These are phyloP conservation scores for Neonectria neomacrospora DNA, from an alignment of 2,329 filamentous ascomycete species.

Conservation along the genomic window DNA sequence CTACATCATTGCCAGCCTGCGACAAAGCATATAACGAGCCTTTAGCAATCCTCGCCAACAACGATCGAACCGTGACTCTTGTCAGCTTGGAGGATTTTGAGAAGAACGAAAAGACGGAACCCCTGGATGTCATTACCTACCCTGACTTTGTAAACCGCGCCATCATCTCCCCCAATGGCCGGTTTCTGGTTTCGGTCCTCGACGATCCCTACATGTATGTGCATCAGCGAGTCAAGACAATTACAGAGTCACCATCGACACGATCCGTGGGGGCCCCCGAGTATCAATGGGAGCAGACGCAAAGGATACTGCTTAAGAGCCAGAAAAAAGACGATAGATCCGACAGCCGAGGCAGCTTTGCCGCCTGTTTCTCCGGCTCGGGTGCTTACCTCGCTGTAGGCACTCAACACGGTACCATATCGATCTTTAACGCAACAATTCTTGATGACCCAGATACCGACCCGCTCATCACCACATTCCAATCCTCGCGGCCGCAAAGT, in stretches of 20 bases:
- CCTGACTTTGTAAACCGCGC: constrained; percentile 93
- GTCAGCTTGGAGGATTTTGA: constrained; percentile 76
- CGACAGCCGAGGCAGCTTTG: constrained; percentile 76
- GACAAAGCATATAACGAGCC: constrained; percentile 59
- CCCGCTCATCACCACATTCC: constrained; percentile 79
- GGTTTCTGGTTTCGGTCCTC: constrained; percentile 82
- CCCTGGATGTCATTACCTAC: constrained; percentile 77
- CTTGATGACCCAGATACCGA: constrained; percentile 60
- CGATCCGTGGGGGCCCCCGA: constrained; percentile 41
- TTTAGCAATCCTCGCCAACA: constrained; percentile 85
- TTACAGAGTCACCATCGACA: constrained; percentile 41
- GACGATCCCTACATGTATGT: constrained; percentile 90
- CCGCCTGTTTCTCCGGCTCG: constrained; percentile 79
- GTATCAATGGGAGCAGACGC: constrained; percentile 64
- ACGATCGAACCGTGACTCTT: constrained; percentile 89
- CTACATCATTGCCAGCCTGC: constrained; percentile 44
- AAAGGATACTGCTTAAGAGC: constrained; percentile 67
- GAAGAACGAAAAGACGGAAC: constrained; percentile 57
- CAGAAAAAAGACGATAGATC: constrained; percentile 65
- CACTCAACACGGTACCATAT: constrained; percentile 83
- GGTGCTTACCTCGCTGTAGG: constrained; percentile 79
- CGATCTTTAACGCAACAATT: constrained; percentile 71
- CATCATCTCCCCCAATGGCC: constrained; percentile 90
- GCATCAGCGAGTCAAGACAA: constrained; percentile 67
- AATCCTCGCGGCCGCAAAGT: constrained; percentile 78